Conservation (phyloP, 257 asterid species). For the Petunia axillaris region DNA sequence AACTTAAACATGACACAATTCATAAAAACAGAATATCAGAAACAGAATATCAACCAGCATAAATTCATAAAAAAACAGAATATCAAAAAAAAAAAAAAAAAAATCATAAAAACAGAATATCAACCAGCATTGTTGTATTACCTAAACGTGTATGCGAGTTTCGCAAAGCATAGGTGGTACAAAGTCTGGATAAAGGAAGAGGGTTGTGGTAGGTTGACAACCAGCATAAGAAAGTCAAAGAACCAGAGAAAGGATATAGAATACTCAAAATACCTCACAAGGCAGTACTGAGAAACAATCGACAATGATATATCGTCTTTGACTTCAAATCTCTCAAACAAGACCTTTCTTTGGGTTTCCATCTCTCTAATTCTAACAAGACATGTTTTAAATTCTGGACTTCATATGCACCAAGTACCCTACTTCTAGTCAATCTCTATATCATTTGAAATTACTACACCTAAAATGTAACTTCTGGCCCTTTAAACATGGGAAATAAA, state of each 20-base stretch:
- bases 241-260: background rate
- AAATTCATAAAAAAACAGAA: no score
- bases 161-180: background rate
- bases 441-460: constrained; percentile 11
- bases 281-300: background rate
- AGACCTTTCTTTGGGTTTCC: no score
- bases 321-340: background rate
- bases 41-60: background rate
- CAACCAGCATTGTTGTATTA: background rate
- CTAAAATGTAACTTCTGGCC: background rate
- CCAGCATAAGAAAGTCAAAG: background rate
- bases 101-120: background rate
- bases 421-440: constrained; percentile 17
- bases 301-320: constrained; percentile 5
- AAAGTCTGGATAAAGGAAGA: background rate
- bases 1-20: background rate
- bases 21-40: background rate
- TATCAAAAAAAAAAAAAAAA: no score
- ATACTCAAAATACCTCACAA: background rate
- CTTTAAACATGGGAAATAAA: background rate
- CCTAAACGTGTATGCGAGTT: background rate
- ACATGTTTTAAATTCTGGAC: background rate
- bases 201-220: constrained; percentile 1
- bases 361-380: background rate
- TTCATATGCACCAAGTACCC: constrained; percentile 7